Conservation (phyloP, 257 asterid species). For the Solanum clarkiae region DNA sequence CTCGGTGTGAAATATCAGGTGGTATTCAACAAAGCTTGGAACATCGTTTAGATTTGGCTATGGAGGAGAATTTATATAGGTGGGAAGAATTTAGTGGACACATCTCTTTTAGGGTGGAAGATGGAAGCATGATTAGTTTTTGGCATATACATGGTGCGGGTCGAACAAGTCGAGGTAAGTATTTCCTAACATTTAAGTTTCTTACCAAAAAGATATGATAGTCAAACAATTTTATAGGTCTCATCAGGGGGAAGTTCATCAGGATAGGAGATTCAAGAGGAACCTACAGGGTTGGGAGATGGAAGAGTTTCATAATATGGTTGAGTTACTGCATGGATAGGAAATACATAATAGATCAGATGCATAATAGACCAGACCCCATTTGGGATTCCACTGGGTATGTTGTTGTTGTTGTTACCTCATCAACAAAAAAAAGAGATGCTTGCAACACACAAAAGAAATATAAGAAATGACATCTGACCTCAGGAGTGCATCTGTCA, state of each 20-base stretch:
- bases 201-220: background rate
- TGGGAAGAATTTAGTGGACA: background rate
- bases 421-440: background rate
- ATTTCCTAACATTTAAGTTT: background rate
- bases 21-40: background rate
- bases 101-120: background rate
- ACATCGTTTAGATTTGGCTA: background rate
- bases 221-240: background rate
- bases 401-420: background rate
- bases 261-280: background rate
- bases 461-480: conserved; percentile 14
- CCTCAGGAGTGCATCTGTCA: conserved; percentile 75
- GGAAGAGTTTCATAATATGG: background rate
- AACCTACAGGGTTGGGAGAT: background rate
- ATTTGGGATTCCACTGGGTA: too few relatives aligned
- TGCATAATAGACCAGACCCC: background rate
- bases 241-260: background rate
- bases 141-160: background rate
- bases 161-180: background rate
- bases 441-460: background rate
- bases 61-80: background rate
- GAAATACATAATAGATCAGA: background rate
- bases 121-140: background rate
- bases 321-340: background rate
- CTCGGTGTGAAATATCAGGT: background rate